Percentiles rank a stretch among this genome's conserved stretches.
phyloP scores from a whole-genome alignment of 352 stramenopile species.

The Peronospora belbahrii region DNA sequence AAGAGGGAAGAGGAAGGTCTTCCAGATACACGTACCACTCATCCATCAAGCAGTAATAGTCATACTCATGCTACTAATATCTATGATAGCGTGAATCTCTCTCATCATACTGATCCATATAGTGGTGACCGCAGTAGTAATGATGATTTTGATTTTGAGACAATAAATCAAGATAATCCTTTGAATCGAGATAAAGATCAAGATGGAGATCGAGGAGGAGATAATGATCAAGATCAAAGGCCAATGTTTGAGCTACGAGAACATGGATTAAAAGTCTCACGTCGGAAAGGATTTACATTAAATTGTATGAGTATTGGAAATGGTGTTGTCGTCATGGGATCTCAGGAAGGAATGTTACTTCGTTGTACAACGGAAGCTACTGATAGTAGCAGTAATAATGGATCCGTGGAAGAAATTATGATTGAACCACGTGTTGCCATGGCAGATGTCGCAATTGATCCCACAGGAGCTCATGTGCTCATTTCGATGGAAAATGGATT shows the following conservation, averaged over 20 bases:
- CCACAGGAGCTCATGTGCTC: constrained; percentile 68
- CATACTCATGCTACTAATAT: too few species aligned
- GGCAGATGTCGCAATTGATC: constrained; percentile 73
- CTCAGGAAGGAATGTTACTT: constrained; percentile 71
- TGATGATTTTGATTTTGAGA: constrained; percentile 80
- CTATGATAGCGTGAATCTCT: too few species aligned
- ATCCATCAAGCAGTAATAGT: too few species aligned
- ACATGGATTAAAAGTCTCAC: constrained; percentile 78
- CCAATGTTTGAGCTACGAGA: constrained; percentile 85
- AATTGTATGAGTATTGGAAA: constrained; percentile 78
- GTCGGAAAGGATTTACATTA: constrained; percentile 79
- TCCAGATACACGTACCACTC: constrained; percentile 16
- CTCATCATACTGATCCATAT: constrained; percentile 30
- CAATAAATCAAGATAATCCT: constrained; percentile 26
- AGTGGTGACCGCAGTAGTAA: constrained; percentile 29
- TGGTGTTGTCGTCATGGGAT: constrained; percentile 73
- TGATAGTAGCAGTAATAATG: constrained; percentile 54
- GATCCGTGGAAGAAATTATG: constrained; percentile 81
- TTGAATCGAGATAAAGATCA: constrained; percentile 11
- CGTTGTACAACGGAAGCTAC: constrained; percentile 74
- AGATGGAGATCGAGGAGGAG: too few species aligned
- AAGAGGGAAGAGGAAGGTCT: constrained; percentile 67
- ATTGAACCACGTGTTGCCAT: constrained; percentile 84
- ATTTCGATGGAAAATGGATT: constrained; percentile 85
- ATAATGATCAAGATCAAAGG: constrained; percentile 61